These are phyloP conservation scores for Mrakia gelida DNA, from an alignment of 768 basidiomycete species.

Conservation along the genomic window DNA sequence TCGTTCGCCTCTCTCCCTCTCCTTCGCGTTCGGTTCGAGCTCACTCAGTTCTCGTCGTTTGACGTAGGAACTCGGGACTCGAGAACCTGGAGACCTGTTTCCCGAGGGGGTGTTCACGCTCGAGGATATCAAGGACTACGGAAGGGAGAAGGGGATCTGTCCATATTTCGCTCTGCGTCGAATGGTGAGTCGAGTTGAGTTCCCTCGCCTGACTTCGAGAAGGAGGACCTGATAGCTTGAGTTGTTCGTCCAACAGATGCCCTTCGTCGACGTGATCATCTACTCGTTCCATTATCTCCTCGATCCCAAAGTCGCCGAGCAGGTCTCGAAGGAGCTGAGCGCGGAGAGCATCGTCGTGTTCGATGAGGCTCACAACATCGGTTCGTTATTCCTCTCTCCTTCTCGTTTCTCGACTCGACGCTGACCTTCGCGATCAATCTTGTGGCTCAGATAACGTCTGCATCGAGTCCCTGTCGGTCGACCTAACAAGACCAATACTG, in stretches of 20 bases:
- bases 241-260: conserved; percentile 58
- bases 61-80: conserved; percentile 71
- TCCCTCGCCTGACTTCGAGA: background rate
- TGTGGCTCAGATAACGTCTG: conserved; percentile 82
- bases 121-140: conserved; percentile 85
- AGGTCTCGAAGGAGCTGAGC: conserved; percentile 94
- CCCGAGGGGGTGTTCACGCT: conserved; percentile 88
- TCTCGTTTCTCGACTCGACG: background rate
- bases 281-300: conserved; percentile 99
- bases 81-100: conserved; percentile 75
- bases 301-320: conserved; percentile 98
- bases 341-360: conserved; percentile 99
- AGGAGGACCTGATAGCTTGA: background rate
- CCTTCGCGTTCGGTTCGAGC: background rate
- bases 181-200: conserved; percentile 61
- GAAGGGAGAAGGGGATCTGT: conserved; percentile 76
- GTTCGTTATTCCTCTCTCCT: conserved; percentile 48
- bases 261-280: conserved; percentile 91
- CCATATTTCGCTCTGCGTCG: conserved; percentile 94
- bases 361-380: conserved; percentile 98
- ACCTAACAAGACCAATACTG: conserved; percentile 93
- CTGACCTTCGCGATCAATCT: background rate
- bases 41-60: conserved; percentile 4
- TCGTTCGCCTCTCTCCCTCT: background rate
- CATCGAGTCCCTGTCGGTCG: conserved; percentile 95